Conservation (phyloP, 176 grass and related monocot species). For the Tillandsia fasciculata region DNA sequence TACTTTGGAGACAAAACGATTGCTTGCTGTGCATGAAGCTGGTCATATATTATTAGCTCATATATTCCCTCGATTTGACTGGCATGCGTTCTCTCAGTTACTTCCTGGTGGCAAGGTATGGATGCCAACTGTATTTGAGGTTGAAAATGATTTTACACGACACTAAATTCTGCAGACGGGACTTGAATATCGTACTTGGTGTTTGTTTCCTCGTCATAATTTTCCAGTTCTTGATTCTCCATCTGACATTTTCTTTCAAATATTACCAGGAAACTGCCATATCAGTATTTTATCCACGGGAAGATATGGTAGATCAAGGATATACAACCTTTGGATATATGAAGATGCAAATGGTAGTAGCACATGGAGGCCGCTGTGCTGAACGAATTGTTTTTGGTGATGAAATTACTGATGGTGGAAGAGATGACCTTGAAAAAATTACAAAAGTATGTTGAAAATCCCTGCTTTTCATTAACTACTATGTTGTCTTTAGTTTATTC, state of each 20-base stretch:
- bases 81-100: slow-evolving; percentile 40
- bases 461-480: not conserved
- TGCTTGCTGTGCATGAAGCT: slow-evolving; percentile 34
- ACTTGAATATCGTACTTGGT: not conserved
- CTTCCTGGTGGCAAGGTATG: slow-evolving; percentile 34
- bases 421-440: slow-evolving; percentile 31
- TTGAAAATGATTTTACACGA: not conserved
- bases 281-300: slow-evolving; percentile 34
- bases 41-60: slow-evolving; percentile 37
- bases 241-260: not conserved
- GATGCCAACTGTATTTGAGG: not conserved
- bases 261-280: slow-evolving; percentile 26
- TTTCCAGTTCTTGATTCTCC: not conserved
- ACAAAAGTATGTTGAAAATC: slow-evolving; percentile 21
- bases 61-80: slow-evolving; percentile 33
- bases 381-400: slow-evolving; percentile 30
- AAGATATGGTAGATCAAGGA: slow-evolving; percentile 30
- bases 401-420: slow-evolving; percentile 34
- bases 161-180: not conserved
- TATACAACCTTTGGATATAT: slow-evolving; percentile 30
- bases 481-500: not conserved
- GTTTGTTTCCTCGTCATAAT: not conserved
- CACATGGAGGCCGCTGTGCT: slow-evolving; percentile 31
- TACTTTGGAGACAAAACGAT: slow-evolving; percentile 19
- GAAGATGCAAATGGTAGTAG: slow-evolving; percentile 40